phyloP scores from a whole-genome alignment of 208 protist genomes.

The Wallacemonas sp. region DNA sequence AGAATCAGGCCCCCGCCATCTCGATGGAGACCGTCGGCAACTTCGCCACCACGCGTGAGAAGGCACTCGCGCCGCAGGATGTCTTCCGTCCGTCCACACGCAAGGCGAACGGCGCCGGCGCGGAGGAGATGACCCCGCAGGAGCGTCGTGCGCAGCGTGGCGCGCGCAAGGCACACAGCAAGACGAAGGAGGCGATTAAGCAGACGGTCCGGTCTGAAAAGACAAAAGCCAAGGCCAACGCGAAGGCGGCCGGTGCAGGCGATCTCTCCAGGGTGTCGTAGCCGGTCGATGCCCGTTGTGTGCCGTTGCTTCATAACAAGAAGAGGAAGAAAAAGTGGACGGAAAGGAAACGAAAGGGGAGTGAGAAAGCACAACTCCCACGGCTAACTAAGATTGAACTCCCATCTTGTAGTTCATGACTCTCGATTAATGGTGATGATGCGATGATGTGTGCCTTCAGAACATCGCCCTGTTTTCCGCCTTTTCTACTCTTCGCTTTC shows the following conservation, averaged over 20 bases:
- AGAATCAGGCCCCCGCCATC: slow-evolving; percentile 82
- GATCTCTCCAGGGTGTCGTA: slow-evolving; percentile 9
- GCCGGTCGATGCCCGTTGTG: too few species aligned
- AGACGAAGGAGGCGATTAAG: slow-evolving; percentile 35
- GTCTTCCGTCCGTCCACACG: slow-evolving; percentile 65
- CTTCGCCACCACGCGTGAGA: slow-evolving; percentile 78
- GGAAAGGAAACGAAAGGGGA: too few species aligned
- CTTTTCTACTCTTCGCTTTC: slow-evolving; percentile 12
- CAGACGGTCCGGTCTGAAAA: slow-evolving; percentile 35
- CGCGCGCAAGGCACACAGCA: slow-evolving; percentile 68
- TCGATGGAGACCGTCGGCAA: slow-evolving; percentile 81
- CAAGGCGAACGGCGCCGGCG: slow-evolving; percentile 67
- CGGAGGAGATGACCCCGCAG: slow-evolving; percentile 65
- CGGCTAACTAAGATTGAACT: too few species aligned
- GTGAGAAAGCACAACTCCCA: too few species aligned
- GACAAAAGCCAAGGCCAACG: slow-evolving; percentile 30
- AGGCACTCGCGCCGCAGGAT: slow-evolving; percentile 87
- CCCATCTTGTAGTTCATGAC: too few species aligned
- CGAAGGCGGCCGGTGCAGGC: slow-evolving; percentile 3
- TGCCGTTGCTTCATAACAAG: too few species aligned
- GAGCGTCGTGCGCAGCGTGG: slow-evolving; percentile 79
- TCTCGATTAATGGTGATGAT: too few species aligned
- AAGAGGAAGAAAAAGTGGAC: too few species aligned
- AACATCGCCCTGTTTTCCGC: too few species aligned
- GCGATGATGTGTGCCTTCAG: too few species aligned